Evolutionary conservation across 495 filamentous ascomycete species (phyloP), one percentile per base, ranked within the genome.

Genomic region (Neurospora tetrasperma): DNA sequence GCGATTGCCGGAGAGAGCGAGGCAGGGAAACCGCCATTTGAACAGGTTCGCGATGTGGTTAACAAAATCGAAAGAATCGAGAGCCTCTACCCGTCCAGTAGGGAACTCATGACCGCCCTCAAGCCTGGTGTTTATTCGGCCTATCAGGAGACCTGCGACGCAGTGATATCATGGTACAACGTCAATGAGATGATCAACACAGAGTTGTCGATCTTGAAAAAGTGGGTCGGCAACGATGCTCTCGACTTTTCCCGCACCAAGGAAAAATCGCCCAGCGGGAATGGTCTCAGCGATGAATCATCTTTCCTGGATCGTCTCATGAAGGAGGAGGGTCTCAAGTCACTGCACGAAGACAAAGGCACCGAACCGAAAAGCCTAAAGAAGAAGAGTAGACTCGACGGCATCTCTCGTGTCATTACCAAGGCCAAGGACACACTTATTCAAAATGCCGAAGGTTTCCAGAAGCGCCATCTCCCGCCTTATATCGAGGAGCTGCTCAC

Each of bases 161-260:
- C 96, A 41, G 88, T 99, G 71, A 90, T 97, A 72, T 89, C 96
- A 1, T 99, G 96, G 96, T 91, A 97, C 82, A 98, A 98, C 80
- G 97, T 94, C 54, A 98, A 95, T n/a, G 89, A 94, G 78, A 90
- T 98, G 76, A 98, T 99, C 84, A 97, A 94, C 78, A 98, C 93
- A 4, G 92, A 98, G 79, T 86, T 99, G 66, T 90, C 89, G 40
- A 93, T 98, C 73, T 80, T 99, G 73, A 93, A 94, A 79, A 93
- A 89, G 71, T 99, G 96, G 96, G 96, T 98, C 43, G 96, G 96
- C 27, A 99, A 99, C 79, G 92, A 93, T 62, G 94, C 95, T 77
- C 87, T 99, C 16, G 94, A 98, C 81, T 98, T 99, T 78, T 88
- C 88, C 66, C 91, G 92, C 76, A 85, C 85, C 41, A 84, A 85